These are phyloP conservation scores for Exophiala aquamarina DNA, from an alignment of 2,329 filamentous ascomycete species.

Conservation along the genomic window DNA sequence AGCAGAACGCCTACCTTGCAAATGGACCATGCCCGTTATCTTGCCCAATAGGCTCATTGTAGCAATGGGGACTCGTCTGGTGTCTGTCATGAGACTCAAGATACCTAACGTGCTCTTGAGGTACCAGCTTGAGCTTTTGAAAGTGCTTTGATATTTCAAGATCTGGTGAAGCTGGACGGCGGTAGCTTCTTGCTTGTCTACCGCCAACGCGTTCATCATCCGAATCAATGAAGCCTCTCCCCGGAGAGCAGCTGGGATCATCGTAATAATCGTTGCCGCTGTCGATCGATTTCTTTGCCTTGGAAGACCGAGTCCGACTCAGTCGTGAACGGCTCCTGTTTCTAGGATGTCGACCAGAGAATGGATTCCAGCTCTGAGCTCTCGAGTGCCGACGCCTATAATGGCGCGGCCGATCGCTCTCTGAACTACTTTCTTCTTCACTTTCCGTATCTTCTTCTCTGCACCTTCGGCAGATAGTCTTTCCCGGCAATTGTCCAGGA, in stretches of 20 bases:
- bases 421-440: conserved; percentile 21
- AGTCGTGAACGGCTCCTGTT: conserved; percentile 3
- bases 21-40: not conserved
- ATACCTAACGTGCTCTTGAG: not conserved
- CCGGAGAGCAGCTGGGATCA: not conserved
- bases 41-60: not conserved
- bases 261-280: not conserved
- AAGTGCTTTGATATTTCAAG: not conserved
- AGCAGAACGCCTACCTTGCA: not conserved
- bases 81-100: not conserved
- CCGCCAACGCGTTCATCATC: not conserved
- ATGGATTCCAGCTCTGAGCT: not conserved
- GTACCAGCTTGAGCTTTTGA: not conserved
- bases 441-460: conserved; percentile 23
- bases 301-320: conserved; percentile 4
- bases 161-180: not conserved
- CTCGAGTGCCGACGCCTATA: conserved; percentile 11
- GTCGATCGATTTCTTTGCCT: not conserved
- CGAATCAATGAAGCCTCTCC: not conserved
- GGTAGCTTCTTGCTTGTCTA: not conserved
- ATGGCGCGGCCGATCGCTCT: conserved; percentile 8
- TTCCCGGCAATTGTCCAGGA: conserved; percentile 22
- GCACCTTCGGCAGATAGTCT: conserved; percentile 26
- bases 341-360: not conserved
- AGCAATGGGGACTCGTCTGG: not conserved